phyloP scores from a whole-genome alignment of 352 stramenopile genomes.

The Pythium periplocum region DNA sequence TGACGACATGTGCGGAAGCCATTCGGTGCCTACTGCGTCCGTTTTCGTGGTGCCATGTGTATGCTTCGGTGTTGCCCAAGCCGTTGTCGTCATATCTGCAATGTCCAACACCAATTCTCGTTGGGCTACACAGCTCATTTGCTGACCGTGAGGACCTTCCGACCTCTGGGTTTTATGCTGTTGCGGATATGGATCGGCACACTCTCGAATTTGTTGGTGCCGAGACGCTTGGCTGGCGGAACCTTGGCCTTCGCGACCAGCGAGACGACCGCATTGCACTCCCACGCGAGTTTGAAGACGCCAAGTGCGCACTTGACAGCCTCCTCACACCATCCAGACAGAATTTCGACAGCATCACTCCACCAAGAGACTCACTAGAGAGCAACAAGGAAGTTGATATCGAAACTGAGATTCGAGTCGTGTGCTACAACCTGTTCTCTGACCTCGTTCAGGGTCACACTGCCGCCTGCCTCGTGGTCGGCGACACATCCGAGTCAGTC shows the following conservation, averaged over 20 bases:
- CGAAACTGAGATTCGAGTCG: conserved; percentile 45
- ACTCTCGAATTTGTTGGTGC: conserved; percentile 67
- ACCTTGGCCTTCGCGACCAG: conserved; percentile 32
- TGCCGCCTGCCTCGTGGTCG: conserved; percentile 72
- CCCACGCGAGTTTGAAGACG: conserved; percentile 2
- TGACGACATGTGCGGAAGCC: conserved; percentile 79
- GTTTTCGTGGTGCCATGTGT: conserved; percentile 89
- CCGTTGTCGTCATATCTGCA: conserved; percentile 84
- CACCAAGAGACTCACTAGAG: no score
- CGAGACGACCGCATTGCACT: conserved; percentile 18
- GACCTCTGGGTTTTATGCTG: conserved; percentile 60
- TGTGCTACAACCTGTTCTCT: conserved; percentile 69
- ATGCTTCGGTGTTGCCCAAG: conserved; percentile 82
- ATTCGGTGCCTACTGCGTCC: conserved; percentile 82
- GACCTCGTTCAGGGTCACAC: conserved; percentile 61
- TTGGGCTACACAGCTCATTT: conserved; percentile 77
- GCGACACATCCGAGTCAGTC: conserved; percentile 81
- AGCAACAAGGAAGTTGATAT: conserved; percentile 3
- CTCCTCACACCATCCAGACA: background rate
- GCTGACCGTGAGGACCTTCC: conserved; percentile 52
- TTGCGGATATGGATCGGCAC: conserved; percentile 67
- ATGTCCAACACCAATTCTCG: conserved; percentile 86
- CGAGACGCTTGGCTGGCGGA: conserved; percentile 49
- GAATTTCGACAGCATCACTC: no score
- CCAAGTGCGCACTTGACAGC: conserved; percentile 2